phyloP scores from a whole-genome alignment of 139 green algal species.

The Marvania coccoides region DNA sequence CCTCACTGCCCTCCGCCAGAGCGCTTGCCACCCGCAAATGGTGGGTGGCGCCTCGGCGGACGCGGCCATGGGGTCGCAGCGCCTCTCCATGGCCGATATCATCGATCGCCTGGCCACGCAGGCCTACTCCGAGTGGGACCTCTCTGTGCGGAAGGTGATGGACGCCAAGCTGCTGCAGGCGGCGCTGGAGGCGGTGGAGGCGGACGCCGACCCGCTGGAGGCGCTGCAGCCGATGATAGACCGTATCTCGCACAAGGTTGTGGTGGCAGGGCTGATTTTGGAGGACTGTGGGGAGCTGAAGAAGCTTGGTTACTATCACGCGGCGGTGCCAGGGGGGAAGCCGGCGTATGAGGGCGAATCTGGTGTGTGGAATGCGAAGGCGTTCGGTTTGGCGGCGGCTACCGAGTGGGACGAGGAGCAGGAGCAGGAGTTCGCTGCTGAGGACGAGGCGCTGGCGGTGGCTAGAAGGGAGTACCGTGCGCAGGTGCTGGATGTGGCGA shows the following conservation, averaged over 20 bases:
- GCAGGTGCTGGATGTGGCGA: neutral
- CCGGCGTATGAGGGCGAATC: too few relatives aligned
- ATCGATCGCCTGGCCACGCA: constrained; percentile 21
- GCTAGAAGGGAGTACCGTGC: neutral
- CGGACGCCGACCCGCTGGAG: constrained; percentile 1
- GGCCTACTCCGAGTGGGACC: constrained; percentile 25
- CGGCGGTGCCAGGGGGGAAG: neutral
- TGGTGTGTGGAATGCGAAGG: too few relatives aligned
- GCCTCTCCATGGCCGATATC: constrained; percentile 35
- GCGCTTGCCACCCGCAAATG: constrained; percentile 40
- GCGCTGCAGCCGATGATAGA: constrained; percentile 3
- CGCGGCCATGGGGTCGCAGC: constrained; percentile 19
- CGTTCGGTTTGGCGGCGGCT: neutral
- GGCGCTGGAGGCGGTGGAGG: neutral
- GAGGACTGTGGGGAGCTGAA: neutral
- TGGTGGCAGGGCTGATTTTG: neutral
- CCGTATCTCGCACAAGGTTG: neutral
- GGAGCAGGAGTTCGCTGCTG: neutral
- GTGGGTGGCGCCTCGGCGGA: constrained; percentile 19
- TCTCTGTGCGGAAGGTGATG: neutral
- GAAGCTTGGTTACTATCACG: too few relatives aligned
- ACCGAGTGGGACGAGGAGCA: neutral
- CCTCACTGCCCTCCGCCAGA: constrained; percentile 29
- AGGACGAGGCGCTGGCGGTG: neutral
- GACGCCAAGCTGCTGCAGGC: neutral